Conservation (phyloP, 1,284 basidiomycete species). For the Ustanciosporium gigantosporum region DNA sequence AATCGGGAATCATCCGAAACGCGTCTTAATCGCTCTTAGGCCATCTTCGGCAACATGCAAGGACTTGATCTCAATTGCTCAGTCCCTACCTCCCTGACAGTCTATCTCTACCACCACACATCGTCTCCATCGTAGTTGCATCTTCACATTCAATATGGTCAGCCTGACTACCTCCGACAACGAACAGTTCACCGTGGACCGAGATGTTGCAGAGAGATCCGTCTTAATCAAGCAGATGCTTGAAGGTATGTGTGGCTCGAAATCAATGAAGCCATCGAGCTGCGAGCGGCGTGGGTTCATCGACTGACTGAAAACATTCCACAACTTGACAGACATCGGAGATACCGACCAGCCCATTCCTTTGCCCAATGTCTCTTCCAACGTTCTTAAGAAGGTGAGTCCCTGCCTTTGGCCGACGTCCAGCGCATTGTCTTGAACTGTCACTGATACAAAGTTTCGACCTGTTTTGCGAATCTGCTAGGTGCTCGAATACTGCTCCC, state of each 20-base stretch:
- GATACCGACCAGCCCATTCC: slow-evolving; percentile 77
- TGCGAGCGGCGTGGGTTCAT: neutral
- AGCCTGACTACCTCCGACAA: slow-evolving; percentile 76
- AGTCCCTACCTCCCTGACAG: no score
- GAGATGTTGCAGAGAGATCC: slow-evolving; percentile 90
- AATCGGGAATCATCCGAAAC: no score
- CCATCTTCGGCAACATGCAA: no score
- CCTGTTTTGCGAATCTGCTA: slow-evolving; percentile 59
- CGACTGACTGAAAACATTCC: neutral
- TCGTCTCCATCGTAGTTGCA: no score
- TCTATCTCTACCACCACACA: no score
- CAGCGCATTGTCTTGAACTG: no score
- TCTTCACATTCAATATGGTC: no score
- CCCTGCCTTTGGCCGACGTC: neutral
- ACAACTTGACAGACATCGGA: slow-evolving; percentile 45
- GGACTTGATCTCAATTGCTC: no score
- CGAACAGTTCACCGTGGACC: slow-evolving; percentile 90
- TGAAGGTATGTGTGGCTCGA: slow-evolving; percentile 78
- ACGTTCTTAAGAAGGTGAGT: slow-evolving; percentile 89
- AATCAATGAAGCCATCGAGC: neutral
- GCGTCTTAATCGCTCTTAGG: no score
- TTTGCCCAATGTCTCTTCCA: slow-evolving; percentile 92
- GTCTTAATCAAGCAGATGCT: slow-evolving; percentile 99
- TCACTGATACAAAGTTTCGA: no score
- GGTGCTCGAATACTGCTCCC: slow-evolving; percentile 99